Conservation (phyloP, 768 basidiomycete genomes). For the Boletus sp. region DNA sequence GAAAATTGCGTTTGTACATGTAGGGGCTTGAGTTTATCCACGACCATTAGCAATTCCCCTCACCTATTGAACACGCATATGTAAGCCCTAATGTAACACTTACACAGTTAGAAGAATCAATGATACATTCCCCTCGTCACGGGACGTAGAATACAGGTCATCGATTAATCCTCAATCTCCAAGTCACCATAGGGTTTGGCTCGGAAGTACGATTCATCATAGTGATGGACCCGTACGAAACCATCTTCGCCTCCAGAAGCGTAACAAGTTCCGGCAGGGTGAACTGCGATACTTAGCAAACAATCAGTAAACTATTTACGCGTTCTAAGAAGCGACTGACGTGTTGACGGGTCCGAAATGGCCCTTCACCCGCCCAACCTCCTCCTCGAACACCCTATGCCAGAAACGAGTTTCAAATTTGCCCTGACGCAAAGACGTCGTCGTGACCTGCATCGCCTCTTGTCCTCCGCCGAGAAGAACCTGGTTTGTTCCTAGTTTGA, state of each 20-base stretch:
- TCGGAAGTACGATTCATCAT: slow-evolving; percentile 92
- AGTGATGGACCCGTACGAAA: slow-evolving; percentile 87
- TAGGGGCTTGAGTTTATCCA: slow-evolving; percentile 19
- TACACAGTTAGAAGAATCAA: neutral
- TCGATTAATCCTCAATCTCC: slow-evolving; percentile 58
- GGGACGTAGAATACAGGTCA: slow-evolving; percentile 6
- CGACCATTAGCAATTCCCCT: neutral
- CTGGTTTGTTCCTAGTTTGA: slow-evolving; percentile 34
- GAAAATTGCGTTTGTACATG: slow-evolving; percentile 27
- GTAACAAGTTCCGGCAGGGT: slow-evolving; percentile 83
- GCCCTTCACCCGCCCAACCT: slow-evolving; percentile 94
- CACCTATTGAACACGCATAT: neutral
- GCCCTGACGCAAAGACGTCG: slow-evolving; percentile 88
- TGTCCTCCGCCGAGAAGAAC: slow-evolving; percentile 94
- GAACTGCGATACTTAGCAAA: slow-evolving; percentile 75
- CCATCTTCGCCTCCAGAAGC: slow-evolving; percentile 98
- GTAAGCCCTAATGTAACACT: neutral
- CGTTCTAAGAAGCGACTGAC: slow-evolving; percentile 46
- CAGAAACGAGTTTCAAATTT: slow-evolving; percentile 99
- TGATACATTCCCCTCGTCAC: slow-evolving; percentile 7
- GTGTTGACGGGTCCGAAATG: slow-evolving; percentile 97
- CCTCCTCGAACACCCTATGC: slow-evolving; percentile 96
- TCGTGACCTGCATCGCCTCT: slow-evolving; percentile 96
- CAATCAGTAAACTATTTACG: slow-evolving; percentile 1
- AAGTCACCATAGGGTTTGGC: slow-evolving; percentile 89